These are phyloP conservation scores for Colletotrichum destructivum DNA, from an alignment of 2,329 filamentous ascomycete species.

Conservation along the genomic window DNA sequence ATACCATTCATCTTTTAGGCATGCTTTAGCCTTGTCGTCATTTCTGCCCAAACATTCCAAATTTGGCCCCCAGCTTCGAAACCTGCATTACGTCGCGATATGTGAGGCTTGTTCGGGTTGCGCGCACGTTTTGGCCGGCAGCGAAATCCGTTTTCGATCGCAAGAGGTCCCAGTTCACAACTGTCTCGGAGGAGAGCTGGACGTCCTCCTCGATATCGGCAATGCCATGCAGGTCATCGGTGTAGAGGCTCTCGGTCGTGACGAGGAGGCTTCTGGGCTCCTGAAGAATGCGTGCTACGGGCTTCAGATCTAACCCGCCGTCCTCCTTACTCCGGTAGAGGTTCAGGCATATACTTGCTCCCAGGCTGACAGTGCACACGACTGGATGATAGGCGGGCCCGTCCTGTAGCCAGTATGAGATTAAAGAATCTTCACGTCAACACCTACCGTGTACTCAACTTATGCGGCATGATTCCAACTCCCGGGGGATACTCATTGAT, in stretches of 20 bases:
- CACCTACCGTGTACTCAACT: constrained; percentile 61
- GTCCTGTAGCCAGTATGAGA: constrained; percentile 66
- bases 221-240: constrained; percentile 82
- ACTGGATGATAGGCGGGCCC: constrained; percentile 88
- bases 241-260: constrained; percentile 79
- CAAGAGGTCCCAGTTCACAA: constrained; percentile 82
- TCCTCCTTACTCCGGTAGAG: constrained; percentile 77
- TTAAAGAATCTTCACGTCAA: constrained; percentile 26
- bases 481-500: constrained; percentile 93
- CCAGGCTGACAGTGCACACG: constrained; percentile 92
- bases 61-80: constrained; percentile 78
- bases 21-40: constrained; percentile 48
- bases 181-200: constrained; percentile 70
- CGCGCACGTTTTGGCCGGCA: constrained; percentile 70
- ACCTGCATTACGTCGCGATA: constrained; percentile 91
- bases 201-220: constrained; percentile 76
- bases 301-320: constrained; percentile 68
- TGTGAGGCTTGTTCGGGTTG: constrained; percentile 80
- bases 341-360: constrained; percentile 83
- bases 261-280: constrained; percentile 87
- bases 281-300: constrained; percentile 77
- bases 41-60: constrained; percentile 67
- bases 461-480: constrained; percentile 97
- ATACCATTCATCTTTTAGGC: constrained; percentile 76
- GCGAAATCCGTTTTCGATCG: constrained; percentile 62